Evolutionary conservation across 805 yeast species (phyloP).

Genomic region (Saccharomycopsis sp.): DNA sequence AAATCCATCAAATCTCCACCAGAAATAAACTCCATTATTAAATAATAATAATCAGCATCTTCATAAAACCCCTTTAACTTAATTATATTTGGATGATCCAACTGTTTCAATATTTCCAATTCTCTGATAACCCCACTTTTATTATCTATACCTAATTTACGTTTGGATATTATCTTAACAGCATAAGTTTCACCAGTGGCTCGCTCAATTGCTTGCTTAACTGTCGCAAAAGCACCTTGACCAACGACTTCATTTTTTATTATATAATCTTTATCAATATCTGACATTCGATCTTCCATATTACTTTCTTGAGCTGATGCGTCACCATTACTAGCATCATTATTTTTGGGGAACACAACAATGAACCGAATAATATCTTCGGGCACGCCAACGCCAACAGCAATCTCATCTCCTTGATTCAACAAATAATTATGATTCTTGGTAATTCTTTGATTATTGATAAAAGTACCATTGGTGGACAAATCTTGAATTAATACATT

Average conservation of each 20-base stretch:
- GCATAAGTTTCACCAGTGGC: conserved; percentile 82
- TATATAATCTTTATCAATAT: conserved; percentile 64
- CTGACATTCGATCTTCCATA: conserved; percentile 25
- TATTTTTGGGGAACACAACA: conserved; percentile 35
- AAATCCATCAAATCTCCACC: conserved; percentile 99
- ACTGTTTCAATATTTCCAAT: conserved; percentile 65
- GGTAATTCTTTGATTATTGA: conserved; percentile 66
- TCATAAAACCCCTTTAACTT: conserved; percentile 77
- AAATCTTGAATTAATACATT: conserved; percentile 48
- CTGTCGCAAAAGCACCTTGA: conserved; percentile 98
- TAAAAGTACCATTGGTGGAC: conserved; percentile 89
- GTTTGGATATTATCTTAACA: conserved; percentile 79
- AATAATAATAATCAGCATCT: conserved; percentile 70
- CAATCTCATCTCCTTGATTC: conserved; percentile 88
- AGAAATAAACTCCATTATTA: conserved; percentile 92
- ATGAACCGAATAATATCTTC: conserved; percentile 52
- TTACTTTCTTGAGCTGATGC: conserved; percentile 12
- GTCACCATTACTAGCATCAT: conserved; percentile 24
- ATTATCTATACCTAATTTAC: conserved; percentile 70
- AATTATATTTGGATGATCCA: conserved; percentile 84
- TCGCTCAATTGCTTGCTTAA: conserved; percentile 83
- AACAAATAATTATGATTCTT: conserved; percentile 74
- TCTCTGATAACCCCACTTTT: conserved; percentile 82
- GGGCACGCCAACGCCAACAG: conserved; percentile 81
- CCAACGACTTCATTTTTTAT: conserved; percentile 84